These are phyloP conservation scores for Mucor circinelloides DNA, from an alignment of 371 early-diverging fungal genomes.

Conservation along the genomic window DNA sequence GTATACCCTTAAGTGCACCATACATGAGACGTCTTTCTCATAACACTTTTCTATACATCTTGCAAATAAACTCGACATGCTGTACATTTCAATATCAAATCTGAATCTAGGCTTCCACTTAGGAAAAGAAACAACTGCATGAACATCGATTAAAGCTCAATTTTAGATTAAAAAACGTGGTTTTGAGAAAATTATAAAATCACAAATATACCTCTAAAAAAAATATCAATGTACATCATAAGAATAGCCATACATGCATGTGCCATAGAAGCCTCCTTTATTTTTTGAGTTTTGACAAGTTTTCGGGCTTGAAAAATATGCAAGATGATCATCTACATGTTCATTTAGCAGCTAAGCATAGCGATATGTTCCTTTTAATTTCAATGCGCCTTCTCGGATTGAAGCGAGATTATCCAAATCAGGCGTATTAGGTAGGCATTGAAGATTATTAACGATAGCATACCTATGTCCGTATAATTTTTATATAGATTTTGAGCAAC, in stretches of 20 bases:
- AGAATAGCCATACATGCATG: not conserved
- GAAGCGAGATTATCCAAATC: not conserved
- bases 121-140: not conserved
- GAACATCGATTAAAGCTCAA: not conserved
- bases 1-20: not conserved
- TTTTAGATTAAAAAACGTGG: not conserved
- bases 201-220: not conserved
- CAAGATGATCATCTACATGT: not conserved
- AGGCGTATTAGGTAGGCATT: too few relatives aligned
- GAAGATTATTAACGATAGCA: too few relatives aligned
- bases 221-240: not conserved
- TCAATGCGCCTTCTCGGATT: not conserved
- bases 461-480: too few relatives aligned
- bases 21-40: not conserved
- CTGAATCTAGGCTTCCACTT: not conserved
- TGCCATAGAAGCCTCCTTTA: not conserved
- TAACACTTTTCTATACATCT: not conserved
- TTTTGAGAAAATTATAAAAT: not conserved
- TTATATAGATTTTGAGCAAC: too few relatives aligned
- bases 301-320: constrained; percentile 1
- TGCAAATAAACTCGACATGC: too few relatives aligned
- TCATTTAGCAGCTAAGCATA: not conserved
- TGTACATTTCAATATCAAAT: not conserved
- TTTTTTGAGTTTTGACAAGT: not conserved
- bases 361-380: not conserved